Base-by-base conservation (phyloP, 1,284 basidiomycete genomes). In the Cutaneotrichosporon arboriforme region DNA sequence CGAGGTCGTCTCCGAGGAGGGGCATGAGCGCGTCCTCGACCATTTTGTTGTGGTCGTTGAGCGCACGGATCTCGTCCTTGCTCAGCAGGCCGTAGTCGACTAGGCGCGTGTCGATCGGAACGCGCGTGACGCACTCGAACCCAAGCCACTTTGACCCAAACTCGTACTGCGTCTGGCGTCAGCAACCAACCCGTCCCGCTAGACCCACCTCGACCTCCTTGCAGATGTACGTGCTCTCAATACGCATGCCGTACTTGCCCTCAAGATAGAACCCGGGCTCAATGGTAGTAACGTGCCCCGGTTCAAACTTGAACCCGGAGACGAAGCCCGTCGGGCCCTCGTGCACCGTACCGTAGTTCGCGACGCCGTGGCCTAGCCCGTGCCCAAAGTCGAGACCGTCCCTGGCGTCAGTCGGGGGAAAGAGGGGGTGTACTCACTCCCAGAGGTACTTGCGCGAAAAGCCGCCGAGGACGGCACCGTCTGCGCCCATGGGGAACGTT, bases 101-200 rank as follows among this genome's bases (percentile, higher is more conserved):
- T 81, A 98, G 86, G 62, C 84, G 83, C 3, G 88, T 89, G 76
- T 94, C 88, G 67, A 98, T 96, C 0, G 96, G 94, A 4, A 93
- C 90, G 52, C 85, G 86, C 3, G 92, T 93, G 58, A 94, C 77
- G 12, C 87, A 84, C 74, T 93, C 89, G 68, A 93, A 94, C 5
- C 84, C 84, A 21, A 92, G 81, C 86, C 87, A 94, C 61, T 84
- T 80, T 21, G 83, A 84, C 55, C 83, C 86, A 73, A 84, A 87
- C 61, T 84, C 80, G 65, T 58, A 60, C 53, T 52, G 57, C 18
- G 59, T 62, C 26, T 31, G 8, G 14, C 4, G 44, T 54, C 33
- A 50, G 46, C 17, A 12, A 7, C n/a, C 55, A 31, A 31, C 26
- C 26, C 26, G 74, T 81, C 67, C 26, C n/a, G n/a, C 10, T 31